A percentile compares a stretch with the other conserved stretches of the same genome.
Conservation (phyloP, 106 monocot species). For the Dactylorhiza incarnata region DNA sequence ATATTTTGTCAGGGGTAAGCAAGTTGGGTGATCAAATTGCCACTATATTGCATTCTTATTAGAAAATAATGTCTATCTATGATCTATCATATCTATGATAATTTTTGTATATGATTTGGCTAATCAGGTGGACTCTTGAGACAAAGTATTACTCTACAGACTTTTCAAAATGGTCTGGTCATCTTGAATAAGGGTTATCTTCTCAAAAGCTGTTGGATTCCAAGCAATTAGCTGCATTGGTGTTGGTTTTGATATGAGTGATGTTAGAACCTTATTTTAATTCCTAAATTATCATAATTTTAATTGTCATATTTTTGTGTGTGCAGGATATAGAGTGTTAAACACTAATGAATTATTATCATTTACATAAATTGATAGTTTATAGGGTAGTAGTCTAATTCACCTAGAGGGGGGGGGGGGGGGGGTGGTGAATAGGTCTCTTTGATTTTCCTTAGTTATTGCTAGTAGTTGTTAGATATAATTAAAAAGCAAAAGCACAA, state of each 20-base stretch:
- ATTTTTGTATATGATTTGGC: constrained; percentile 14
- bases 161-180: constrained; percentile 73
- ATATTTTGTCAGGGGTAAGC: constrained; percentile 74
- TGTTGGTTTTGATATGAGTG: constrained; percentile 97
- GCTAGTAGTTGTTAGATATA: too few relatives aligned
- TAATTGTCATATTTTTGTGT: neutral
- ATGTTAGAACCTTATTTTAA: constrained; percentile 38
- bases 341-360: neutral
- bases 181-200: constrained; percentile 67
- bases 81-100: neutral
- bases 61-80: neutral
- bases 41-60: neutral
- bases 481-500: too few relatives aligned
- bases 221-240: constrained; percentile 58
- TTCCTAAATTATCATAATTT: neutral
- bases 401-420: too few relatives aligned
- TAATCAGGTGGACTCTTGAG: constrained; percentile 84
- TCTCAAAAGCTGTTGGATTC: constrained; percentile 28
- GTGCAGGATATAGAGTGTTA: neutral
- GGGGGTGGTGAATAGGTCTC: too few relatives aligned
- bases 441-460: too few relatives aligned
- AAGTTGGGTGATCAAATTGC: neutral
- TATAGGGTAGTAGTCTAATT: too few relatives aligned
- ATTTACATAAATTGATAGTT: constrained; percentile 58
- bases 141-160: constrained; percentile 95